phyloP scores from a whole-genome alignment of 768 basidiomycete species.

The Rhizopogon vesiculosus region DNA sequence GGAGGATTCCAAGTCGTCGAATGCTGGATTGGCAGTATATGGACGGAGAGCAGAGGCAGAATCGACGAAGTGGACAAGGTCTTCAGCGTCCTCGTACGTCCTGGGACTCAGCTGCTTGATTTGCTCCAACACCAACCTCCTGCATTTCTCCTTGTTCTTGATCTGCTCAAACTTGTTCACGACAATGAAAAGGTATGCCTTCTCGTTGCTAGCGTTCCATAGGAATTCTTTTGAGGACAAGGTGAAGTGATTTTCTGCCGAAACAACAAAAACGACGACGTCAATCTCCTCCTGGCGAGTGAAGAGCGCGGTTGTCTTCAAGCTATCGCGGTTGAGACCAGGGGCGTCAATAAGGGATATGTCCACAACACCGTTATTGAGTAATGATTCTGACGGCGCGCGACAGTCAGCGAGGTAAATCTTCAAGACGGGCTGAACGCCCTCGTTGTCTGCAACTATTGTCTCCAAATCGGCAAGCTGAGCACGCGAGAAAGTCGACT shows the following conservation, averaged over 20 bases:
- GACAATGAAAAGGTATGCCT: slow-evolving; percentile 96
- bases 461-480: slow-evolving; percentile 68
- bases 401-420: slow-evolving; percentile 85
- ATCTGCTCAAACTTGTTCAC: slow-evolving; percentile 98
- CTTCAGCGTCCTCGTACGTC: slow-evolving; percentile 85
- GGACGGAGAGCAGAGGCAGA: slow-evolving; percentile 71
- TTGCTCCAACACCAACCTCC: slow-evolving; percentile 84
- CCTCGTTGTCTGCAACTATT: slow-evolving; percentile 58
- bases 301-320: slow-evolving; percentile 94
- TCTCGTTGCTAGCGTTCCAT: slow-evolving; percentile 89
- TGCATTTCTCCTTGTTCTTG: slow-evolving; percentile 91
- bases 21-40: slow-evolving; percentile 62
- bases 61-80: slow-evolving; percentile 98
- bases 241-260: slow-evolving; percentile 98
- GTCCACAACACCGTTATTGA: slow-evolving; percentile 94
- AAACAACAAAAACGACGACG: slow-evolving; percentile 96
- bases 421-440: slow-evolving; percentile 69
- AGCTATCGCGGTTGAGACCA: slow-evolving; percentile 90
- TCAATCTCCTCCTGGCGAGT: slow-evolving; percentile 97
- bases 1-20: slow-evolving; percentile 84
- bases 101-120: slow-evolving; percentile 89
- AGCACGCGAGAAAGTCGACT: slow-evolving; percentile 70
- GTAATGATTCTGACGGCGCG: slow-evolving; percentile 73
- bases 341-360: slow-evolving; percentile 99
- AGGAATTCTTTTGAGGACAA: slow-evolving; percentile 94